Conservation (phyloP, 495 filamentous ascomycete species). For the Cudoniella acicularis region DNA sequence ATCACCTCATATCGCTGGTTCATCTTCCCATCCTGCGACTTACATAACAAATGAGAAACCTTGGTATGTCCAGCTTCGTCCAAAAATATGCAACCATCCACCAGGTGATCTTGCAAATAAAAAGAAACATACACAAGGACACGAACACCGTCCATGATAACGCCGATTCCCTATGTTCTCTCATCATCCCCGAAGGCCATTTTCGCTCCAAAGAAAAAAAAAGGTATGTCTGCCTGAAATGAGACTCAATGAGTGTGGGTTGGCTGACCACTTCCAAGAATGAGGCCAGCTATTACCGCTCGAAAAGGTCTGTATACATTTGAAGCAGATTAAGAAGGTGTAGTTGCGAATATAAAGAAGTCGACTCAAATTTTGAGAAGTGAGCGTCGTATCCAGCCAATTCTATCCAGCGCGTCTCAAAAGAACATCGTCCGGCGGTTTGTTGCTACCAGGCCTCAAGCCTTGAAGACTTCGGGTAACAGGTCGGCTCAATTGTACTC, state of each 20-base stretch:
- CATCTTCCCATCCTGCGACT: neutral
- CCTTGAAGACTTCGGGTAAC: neutral
- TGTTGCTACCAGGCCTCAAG: slow-evolving; percentile 13
- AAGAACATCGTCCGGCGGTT: slow-evolving; percentile 11
- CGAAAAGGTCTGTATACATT: slow-evolving; percentile 25
- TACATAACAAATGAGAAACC: slow-evolving; percentile 18
- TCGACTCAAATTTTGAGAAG: neutral
- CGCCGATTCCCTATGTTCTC: slow-evolving; percentile 20
- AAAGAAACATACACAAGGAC: slow-evolving; percentile 7
- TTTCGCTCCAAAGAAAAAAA: slow-evolving; percentile 9
- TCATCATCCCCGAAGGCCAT: slow-evolving; percentile 11
- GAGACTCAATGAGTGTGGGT: slow-evolving; percentile 21
- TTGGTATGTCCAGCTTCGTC: slow-evolving; percentile 24
- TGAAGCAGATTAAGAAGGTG: slow-evolving; percentile 24
- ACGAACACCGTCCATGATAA: slow-evolving; percentile 14
- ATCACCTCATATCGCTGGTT: neutral
- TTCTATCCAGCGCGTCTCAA: slow-evolving; percentile 12
- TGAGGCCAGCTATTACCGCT: slow-evolving; percentile 18
- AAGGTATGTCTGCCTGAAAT: slow-evolving; percentile 3
- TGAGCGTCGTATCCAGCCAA: slow-evolving; percentile 2
- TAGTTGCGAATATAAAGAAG: neutral
- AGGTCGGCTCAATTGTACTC: slow-evolving; percentile 36
- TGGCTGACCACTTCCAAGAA: neutral
- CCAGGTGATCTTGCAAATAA: slow-evolving; percentile 6
- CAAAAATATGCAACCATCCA: slow-evolving; percentile 16